Evolutionary conservation across 2,329 filamentous ascomycete species (phyloP).

Genomic region (Cercospora janseana): DNA sequence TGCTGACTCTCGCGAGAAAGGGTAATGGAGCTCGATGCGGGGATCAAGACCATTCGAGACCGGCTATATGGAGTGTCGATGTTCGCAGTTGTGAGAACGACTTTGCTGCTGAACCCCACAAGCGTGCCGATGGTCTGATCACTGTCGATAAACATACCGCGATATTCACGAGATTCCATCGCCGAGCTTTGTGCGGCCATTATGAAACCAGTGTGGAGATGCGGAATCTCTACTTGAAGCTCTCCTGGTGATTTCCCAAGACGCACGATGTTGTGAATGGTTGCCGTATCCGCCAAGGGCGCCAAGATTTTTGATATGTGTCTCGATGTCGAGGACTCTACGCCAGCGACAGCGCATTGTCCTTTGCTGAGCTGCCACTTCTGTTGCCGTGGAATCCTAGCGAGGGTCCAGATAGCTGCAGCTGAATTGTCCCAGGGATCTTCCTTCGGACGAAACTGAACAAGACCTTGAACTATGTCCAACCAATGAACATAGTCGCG

Average conservation of each 20-base stretch:
- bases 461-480: conserved; percentile 43
- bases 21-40: conserved; percentile 33
- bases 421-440: conserved; percentile 25
- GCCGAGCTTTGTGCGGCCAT: conserved; percentile 9
- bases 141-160: conserved; percentile 39
- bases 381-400: conserved; percentile 41
- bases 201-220: conserved; percentile 27
- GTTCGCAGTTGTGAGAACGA: conserved; percentile 47
- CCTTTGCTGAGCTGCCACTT: conserved; percentile 41
- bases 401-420: conserved; percentile 19
- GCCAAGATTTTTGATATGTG: conserved; percentile 53
- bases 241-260: neutral
- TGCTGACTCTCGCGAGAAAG: conserved; percentile 45
- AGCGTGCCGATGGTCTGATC: conserved; percentile 60
- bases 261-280: conserved; percentile 23
- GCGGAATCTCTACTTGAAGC: conserved; percentile 27
- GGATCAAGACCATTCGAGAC: conserved; percentile 54
- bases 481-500: conserved; percentile 61
- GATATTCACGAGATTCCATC: conserved; percentile 11
- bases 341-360: conserved; percentile 12
- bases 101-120: conserved; percentile 59
- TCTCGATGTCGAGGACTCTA: conserved; percentile 38
- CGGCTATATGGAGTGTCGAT: conserved; percentile 26
- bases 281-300: conserved; percentile 17
- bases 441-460: conserved; percentile 52